These are phyloP conservation scores for Furcasterigmium furcatum DNA, from an alignment of 2,329 filamentous ascomycete species.

Conservation along the genomic window DNA sequence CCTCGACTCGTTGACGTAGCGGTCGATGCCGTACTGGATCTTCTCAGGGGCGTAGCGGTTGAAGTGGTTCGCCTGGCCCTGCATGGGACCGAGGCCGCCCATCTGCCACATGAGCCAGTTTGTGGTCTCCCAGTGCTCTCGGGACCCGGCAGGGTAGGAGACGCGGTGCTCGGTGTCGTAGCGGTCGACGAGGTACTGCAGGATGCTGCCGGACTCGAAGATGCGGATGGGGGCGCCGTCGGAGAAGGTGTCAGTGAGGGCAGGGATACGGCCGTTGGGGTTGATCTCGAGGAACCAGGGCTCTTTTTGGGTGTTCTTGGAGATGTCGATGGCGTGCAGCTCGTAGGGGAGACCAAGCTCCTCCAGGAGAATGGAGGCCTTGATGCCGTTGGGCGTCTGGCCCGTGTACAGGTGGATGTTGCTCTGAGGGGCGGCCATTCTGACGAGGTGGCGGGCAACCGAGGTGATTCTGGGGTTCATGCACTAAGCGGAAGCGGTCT, in stretches of 20 bases:
- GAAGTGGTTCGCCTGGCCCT: constrained; percentile 84
- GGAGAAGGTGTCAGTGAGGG: constrained; percentile 73
- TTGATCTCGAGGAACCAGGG: constrained; percentile 90
- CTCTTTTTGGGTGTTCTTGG: constrained; percentile 55
- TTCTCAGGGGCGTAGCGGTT: constrained; percentile 75
- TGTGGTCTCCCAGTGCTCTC: constrained; percentile 75
- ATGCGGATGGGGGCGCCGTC: constrained; percentile 72
- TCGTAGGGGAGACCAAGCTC: constrained; percentile 84
- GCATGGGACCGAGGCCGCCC: constrained; percentile 78
- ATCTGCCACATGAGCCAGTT: constrained; percentile 82
- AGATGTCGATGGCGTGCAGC: constrained; percentile 60
- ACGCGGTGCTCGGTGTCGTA: constrained; percentile 84
- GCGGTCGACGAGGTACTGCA: constrained; percentile 78
- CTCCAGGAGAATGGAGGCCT: constrained; percentile 81
- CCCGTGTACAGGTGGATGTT: constrained; percentile 69
- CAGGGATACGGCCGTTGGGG: constrained; percentile 88
- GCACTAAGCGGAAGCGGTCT: background rate
- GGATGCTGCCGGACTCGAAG: constrained; percentile 81
- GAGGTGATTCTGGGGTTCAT: constrained; percentile 8
- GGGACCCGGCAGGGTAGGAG: constrained; percentile 68
- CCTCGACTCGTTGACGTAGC: constrained; percentile 81
- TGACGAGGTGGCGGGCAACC: constrained; percentile 17
- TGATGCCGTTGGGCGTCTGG: constrained; percentile 87
- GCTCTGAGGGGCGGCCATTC: constrained; percentile 42
- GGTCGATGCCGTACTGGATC: constrained; percentile 78